Evolutionary conservation across 164 flowering plant species (phyloP), one percentile per base, ranked within the genome.

Genomic region (Chimonanthus praecox): DNA sequence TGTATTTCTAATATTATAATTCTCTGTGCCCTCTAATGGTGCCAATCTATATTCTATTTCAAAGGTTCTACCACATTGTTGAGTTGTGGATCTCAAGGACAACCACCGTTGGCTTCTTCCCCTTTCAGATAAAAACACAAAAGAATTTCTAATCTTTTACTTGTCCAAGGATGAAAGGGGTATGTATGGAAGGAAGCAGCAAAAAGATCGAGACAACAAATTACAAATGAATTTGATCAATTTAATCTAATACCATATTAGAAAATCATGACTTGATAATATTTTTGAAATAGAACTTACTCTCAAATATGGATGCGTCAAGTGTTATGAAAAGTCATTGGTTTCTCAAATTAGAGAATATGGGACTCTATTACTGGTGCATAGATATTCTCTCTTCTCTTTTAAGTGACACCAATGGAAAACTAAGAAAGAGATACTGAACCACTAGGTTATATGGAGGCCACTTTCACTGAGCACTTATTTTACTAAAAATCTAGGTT

Each of bases 31-130:
- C 68, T 72, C 62, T 62, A 72, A 72, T 72, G 74, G 18, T 49
- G 74, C 68, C 74, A 72, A 47, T 21, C 15, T 11, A 18, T 72
- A 62, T 62, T 72, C 58, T 72, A 47, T 62, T 44, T 71, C 47
- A 58, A 46, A 13, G 64, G 74, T 49, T 16, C 48, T 66, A 47
- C 47, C 15, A 47, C 67, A 62, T 72, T 43, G 44, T 44, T 47
- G 67, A 71, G 71, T 18, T 64, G 68, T 58, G 48, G 74, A 72
- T 49, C 74, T 72, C 69, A 72, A 72, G 58, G 68, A 64, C 61
- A 44, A 21, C 44, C 49, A 18, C 70, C 21, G 21, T 20, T 15
- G 20, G 61, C 43, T 49, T 11, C 16, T 5, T 65, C 69, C 33
- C 33, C 70, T 64, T 45, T 44, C 44, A 20, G 64, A 33, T 0